Evolutionary conservation across 192 early-diverging fungal genomes (phyloP).

Genomic region (Rhizophagus clarus): DNA sequence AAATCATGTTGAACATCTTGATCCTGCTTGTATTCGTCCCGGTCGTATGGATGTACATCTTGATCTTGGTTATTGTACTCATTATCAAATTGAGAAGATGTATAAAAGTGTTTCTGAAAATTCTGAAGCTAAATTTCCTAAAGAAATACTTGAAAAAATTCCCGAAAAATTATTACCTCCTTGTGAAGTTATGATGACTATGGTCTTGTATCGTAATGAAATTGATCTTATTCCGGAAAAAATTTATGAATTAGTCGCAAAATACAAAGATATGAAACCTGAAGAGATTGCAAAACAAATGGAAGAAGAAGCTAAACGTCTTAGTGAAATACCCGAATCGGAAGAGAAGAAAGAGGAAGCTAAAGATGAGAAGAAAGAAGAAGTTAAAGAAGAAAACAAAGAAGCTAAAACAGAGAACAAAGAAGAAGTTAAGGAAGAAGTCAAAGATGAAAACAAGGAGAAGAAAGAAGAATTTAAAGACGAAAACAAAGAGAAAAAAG

Average conservation of each 20-base stretch:
- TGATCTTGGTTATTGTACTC: slow-evolving; percentile 60
- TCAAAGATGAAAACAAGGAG: too few species aligned
- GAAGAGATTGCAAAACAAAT: not conserved
- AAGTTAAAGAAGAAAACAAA: too few species aligned
- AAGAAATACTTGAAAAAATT: not conserved
- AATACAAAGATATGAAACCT: not conserved
- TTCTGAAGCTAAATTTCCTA: not conserved
- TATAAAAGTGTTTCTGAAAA: slow-evolving; percentile 40
- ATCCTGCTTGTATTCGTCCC: slow-evolving; percentile 60
- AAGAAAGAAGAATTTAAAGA: too few species aligned
- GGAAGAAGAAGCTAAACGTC: not conserved
- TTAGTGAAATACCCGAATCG: not conserved
- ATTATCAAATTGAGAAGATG: slow-evolving; percentile 61
- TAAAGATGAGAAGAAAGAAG: not conserved
- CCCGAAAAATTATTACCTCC: not conserved
- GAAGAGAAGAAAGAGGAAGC: not conserved
- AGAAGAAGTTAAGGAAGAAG: too few species aligned
- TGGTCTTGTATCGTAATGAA: slow-evolving; percentile 53
- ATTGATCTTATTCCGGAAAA: slow-evolving; percentile 29
- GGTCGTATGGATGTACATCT: slow-evolving; percentile 69
- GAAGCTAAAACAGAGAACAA: not conserved
- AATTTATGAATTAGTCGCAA: slow-evolving; percentile 25
- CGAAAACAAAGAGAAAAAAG: too few species aligned
- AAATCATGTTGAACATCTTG: slow-evolving; percentile 62
- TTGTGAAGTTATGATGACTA: slow-evolving; percentile 26